Base-by-base conservation (phyloP, 108 stramenopile genomes). In the Pseudonitzschia multistriata region DNA sequence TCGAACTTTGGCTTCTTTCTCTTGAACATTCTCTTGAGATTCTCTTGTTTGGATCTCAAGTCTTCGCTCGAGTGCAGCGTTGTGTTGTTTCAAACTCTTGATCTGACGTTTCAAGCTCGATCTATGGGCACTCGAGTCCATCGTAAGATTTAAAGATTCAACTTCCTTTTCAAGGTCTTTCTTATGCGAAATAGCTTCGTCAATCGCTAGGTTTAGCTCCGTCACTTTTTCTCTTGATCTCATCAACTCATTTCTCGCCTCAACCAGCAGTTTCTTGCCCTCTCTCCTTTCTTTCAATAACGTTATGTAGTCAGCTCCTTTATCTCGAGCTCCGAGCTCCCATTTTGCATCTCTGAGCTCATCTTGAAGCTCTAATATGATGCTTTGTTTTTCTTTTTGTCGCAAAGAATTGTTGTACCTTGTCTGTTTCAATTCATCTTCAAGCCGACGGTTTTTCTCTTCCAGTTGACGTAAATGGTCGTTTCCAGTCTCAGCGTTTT, bases 11-110 rank as follows among this genome's bases (percentile, higher is more conserved):
- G 49, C 45, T 7, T 71, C 57, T 61, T 65, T 66, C 7, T 35
- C 34, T 11, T 27, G 37, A 31, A 71, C 8, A 4, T n/a, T 22
- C 3, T 64, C 54, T 29, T 36, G 36, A 17, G 74, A 24, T 33
- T 70, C 67, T 29, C 17, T 29, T 17, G 40, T 13, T 56, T 76
- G 62, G 29, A 53, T 25, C 49, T 75, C 67, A 30, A 75, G 27
- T 33, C 68, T 75, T 31, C 60, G 57, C 39, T 75, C 74, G 22
- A 75, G 60, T 14, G 67, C 33, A 24, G 31, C 49, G 35, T 75
- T 75, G 49, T 75, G 74, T 67, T 68, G 42, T 49, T 68, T 75
- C 67, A 75, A 47, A 45, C 74, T 75, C 33, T 65, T 47, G 21
- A 75, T 75, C 30, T 75, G 74, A n/a, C 74, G 67, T 52, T 68